Percentiles rank a stretch among this genome's conserved stretches.
phyloP scores from a whole-genome alignment of 169 alveolate species.

The Plasmodium adleri region DNA sequence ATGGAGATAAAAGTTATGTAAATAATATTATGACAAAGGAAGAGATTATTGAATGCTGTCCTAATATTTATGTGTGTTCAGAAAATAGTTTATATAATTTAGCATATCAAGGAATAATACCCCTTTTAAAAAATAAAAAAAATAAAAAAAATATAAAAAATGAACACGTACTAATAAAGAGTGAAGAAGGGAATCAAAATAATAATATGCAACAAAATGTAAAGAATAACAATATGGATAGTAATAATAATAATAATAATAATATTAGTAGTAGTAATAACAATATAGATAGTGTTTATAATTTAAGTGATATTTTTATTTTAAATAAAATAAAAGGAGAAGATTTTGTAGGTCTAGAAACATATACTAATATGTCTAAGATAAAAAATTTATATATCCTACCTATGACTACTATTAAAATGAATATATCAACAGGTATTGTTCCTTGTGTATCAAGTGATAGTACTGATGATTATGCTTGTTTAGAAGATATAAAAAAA shows the following conservation, averaged over 20 bases:
- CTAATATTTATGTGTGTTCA: slow-evolving; percentile 81
- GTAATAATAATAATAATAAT: slow-evolving; percentile 14
- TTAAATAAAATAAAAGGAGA: slow-evolving; percentile 89
- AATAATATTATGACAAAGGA: slow-evolving; percentile 76
- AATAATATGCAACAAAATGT: background rate
- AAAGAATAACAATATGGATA: background rate
- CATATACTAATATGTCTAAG: slow-evolving; percentile 94
- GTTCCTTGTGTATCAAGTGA: slow-evolving; percentile 99
- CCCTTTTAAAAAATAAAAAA: slow-evolving; percentile 13
- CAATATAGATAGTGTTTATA: background rate
- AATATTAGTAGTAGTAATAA: background rate
- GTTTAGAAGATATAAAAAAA: slow-evolving; percentile 92
- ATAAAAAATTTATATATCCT: slow-evolving; percentile 94
- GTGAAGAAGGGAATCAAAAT: no score
- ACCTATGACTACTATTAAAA: slow-evolving; percentile 98
- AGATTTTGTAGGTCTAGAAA: slow-evolving; percentile 94
- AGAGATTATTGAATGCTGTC: slow-evolving; percentile 77
- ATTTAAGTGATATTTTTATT: slow-evolving; percentile 69
- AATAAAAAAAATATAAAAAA: background rate
- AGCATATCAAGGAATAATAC: slow-evolving; percentile 94
- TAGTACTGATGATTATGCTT: slow-evolving; percentile 99
- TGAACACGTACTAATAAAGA: background rate
- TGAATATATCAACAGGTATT: slow-evolving; percentile 98
- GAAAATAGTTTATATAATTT: slow-evolving; percentile 89
- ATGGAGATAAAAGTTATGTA: slow-evolving; percentile 83